Base-by-base conservation (phyloP, 345 rosid species). In the Bretschneidera sinensis region DNA sequence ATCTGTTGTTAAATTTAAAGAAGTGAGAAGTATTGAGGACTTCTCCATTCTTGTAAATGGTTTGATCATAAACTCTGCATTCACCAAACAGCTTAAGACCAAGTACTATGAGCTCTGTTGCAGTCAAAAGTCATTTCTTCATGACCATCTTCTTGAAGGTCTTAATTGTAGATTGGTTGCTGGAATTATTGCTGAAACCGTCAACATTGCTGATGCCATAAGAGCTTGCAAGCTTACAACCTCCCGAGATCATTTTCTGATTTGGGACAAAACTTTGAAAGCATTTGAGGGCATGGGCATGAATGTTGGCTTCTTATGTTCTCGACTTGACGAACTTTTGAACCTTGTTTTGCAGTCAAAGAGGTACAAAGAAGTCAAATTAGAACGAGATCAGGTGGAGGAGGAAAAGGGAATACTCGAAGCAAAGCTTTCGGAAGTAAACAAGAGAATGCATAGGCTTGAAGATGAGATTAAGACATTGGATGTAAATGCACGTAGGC, bases 91-190 rank as follows among this genome's bases (percentile, higher is more conserved):
- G 71, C 48, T 71, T 13, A 65, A 43, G 24, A 25, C 22, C 51
- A 81, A 78, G 66, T 78, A 81, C 53, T 76, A 66, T 43, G 74
- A 78, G n/a, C 79, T 78, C 61, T 81, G 86, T 56, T 17, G 72
- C 43, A 69, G 74, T 28, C 77, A 74, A 61, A 76, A 64, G 1
- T 43, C 72, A 14, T 74, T 57, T 61, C 79, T 81, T 52, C 86
- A 76, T n/a, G 72, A 66, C 17, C 21, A 64, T 16, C 68, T 81
- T 21, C 48, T 75, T 0, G 70, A 59, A 24, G 73, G 80, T 23
- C 76, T 81, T 21, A 72, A 72, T 52, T 59, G 55, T 34, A 63
- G 62, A 33, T 55, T 69, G 14, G 47, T 35, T 11, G 58, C 49
- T 7, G 78, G 74, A 39, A 54, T 64, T 45, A 64, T 59, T 17